Evolutionary conservation across 2,329 filamentous ascomycete species (phyloP).

Genomic region (Lanzia echinophila): DNA sequence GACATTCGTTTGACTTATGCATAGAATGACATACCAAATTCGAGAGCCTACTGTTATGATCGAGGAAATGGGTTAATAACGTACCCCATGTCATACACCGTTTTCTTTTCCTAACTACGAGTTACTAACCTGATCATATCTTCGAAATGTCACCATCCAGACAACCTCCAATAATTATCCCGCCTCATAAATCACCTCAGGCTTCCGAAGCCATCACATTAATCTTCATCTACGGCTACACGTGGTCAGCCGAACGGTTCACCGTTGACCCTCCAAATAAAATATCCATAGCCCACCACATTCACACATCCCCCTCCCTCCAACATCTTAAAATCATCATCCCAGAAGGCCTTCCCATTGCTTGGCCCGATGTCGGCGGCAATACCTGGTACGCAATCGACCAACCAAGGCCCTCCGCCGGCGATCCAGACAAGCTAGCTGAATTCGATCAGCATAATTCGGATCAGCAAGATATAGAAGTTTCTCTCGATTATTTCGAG

Average conservation of each 20-base stretch:
- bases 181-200: neutral
- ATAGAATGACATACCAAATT: too few relatives aligned
- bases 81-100: too few relatives aligned
- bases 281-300: conserved; percentile 10
- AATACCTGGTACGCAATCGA: conserved; percentile 14
- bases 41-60: too few relatives aligned
- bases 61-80: too few relatives aligned
- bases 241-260: conserved; percentile 6
- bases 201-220: conserved; percentile 7
- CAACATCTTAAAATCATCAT: conserved; percentile 14
- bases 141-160: neutral
- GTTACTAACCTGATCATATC: too few relatives aligned
- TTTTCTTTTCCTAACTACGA: too few relatives aligned
- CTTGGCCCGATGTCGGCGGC: neutral
- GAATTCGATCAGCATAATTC: conserved; percentile 2
- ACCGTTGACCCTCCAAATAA: conserved; percentile 8
- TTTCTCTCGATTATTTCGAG: conserved; percentile 11
- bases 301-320: conserved; percentile 10
- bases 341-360: conserved; percentile 10
- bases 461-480: conserved; percentile 13
- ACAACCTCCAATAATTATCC: conserved; percentile 10
- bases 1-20: too few relatives aligned
- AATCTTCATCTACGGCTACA: conserved; percentile 15
- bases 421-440: conserved; percentile 1
- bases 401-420: conserved; percentile 6